These are phyloP conservation scores for Cutaneotrichosporon sp. DNA, from an alignment of 1,284 basidiomycete species.

Conservation along the genomic window DNA sequence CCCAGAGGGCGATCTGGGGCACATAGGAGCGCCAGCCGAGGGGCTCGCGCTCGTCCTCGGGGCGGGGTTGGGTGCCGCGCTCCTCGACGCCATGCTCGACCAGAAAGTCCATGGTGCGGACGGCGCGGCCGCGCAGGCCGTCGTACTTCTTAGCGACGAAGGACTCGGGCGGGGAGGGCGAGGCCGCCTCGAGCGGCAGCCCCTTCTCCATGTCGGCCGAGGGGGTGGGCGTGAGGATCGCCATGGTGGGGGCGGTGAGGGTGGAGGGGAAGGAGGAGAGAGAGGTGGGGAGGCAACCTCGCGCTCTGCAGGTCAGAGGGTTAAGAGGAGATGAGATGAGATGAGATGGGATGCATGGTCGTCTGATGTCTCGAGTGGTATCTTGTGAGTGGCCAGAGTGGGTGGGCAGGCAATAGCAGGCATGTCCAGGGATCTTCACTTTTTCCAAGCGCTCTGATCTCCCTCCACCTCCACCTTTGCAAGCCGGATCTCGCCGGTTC, in stretches of 20 bases:
- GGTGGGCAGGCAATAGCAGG: too few relatives aligned
- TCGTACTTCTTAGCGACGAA: background rate
- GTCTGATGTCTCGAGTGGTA: too few relatives aligned
- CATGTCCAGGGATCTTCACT: too few relatives aligned
- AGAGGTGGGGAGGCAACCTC: too few relatives aligned
- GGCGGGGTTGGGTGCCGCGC: conserved; percentile 46
- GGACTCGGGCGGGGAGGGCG: background rate
- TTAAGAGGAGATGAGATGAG: too few relatives aligned
- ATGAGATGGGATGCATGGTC: too few relatives aligned
- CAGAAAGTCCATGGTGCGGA: conserved; percentile 36
- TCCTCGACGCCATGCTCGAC: conserved; percentile 51
- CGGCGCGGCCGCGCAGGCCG: conserved; percentile 7
- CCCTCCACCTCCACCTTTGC: too few relatives aligned
- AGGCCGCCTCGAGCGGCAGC: background rate
- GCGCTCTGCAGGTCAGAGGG: too few relatives aligned
- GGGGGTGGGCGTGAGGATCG: background rate
- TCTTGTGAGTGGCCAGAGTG: too few relatives aligned
- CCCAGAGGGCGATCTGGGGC: conserved; percentile 49
- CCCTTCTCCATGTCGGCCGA: conserved; percentile 4
- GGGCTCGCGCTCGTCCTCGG: conserved; percentile 32
- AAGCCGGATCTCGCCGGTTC: too few relatives aligned
- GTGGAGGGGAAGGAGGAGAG: too few relatives aligned
- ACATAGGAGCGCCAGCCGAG: conserved; percentile 36
- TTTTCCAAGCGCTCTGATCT: too few relatives aligned
- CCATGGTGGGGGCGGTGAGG: background rate